phyloP scores from a whole-genome alignment of 495 filamentous ascomycete species.

The Haplographium delicatum region DNA sequence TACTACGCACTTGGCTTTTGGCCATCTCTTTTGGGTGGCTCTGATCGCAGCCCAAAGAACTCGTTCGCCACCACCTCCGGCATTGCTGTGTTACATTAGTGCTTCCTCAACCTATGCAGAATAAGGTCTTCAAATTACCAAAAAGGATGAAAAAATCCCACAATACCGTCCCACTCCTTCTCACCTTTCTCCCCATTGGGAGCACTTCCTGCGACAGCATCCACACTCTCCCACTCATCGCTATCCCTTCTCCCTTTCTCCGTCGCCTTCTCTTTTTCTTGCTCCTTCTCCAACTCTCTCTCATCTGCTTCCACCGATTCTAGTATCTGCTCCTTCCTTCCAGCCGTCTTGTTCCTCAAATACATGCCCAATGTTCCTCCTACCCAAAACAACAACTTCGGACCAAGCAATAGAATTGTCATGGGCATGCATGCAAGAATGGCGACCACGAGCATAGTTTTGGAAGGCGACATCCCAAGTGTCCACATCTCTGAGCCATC shows the following conservation, averaged over 20 bases:
- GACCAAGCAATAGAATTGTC: slow-evolving; percentile 7
- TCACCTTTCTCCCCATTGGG: slow-evolving; percentile 47
- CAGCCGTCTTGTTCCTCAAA: slow-evolving; percentile 60
- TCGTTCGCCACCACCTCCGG: slow-evolving; percentile 91
- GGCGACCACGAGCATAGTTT: not conserved
- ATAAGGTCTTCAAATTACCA: slow-evolving; percentile 62
- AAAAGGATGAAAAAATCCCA: slow-evolving; percentile 97
- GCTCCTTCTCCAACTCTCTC: slow-evolving; percentile 31
- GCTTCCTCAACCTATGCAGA: not conserved
- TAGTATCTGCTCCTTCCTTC: slow-evolving; percentile 54
- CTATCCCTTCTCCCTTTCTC: slow-evolving; percentile 42
- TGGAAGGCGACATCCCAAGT: slow-evolving; percentile 10
- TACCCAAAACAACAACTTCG: slow-evolving; percentile 17
- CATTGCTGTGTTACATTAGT: slow-evolving; percentile 58
- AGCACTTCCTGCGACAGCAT: slow-evolving; percentile 47
- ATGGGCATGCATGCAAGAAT: slow-evolving; percentile 12
- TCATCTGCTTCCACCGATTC: slow-evolving; percentile 53
- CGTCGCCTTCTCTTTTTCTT: no score
- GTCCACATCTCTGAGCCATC: slow-evolving; percentile 12
- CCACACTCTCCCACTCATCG: slow-evolving; percentile 73
- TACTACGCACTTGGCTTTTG: slow-evolving; percentile 79
- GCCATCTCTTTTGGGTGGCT: slow-evolving; percentile 86
- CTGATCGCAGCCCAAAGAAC: slow-evolving; percentile 95
- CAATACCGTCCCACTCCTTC: slow-evolving; percentile 69
- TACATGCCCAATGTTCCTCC: slow-evolving; percentile 27